Base-by-base conservation (phyloP, 768 basidiomycete genomes). In the Gloeophyllum trabeum region DNA sequence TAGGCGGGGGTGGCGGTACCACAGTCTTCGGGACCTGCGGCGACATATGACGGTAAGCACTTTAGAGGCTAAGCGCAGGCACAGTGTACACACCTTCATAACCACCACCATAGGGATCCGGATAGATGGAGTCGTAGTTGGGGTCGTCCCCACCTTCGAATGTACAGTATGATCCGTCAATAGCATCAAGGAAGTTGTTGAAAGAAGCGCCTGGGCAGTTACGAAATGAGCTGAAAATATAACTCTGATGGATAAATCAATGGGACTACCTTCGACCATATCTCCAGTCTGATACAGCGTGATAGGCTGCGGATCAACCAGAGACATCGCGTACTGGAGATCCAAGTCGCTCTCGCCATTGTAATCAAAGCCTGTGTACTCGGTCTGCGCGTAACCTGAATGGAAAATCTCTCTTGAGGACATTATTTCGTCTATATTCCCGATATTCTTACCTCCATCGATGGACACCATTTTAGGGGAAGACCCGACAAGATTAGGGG, bases 121-220 rank as follows among this genome's bases (percentile, higher is more conserved):
- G 60, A 35, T 54, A 63, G 13, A 43, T 36, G 34, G 10, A 43
- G 39, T 65, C 61, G 28, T 51, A 39, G 22, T 34, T 52, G 2
- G 48, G 49, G 36, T 65, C 59, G 22, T 62, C 59, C 19, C 61
- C 54, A 16, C 65, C 63, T 21, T 62, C 56, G 28, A 57, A 65
- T 5, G 58, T 58, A 41, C 63, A 65, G 43, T 60, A 65, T 2
- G 51, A 48, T 2, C 40, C 60, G 38, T 61, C 61, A 6, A 65
- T 38, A 12, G 59, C 61, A 39, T 65, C 63, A 19, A 64, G 52
- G 50, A 61, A 56, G 36, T 62, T 63, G 44, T 61, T 58, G 44
- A 60, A 63, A 5, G 60, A 58, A 6, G 53, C 51, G 19, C 51
- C 51, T 54, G 40, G 6, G 28, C 37, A 16, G n/a, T n/a, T 3